These are phyloP conservation scores for Quercus glauca DNA, from an alignment of 306 rosid species.

Conservation along the genomic window DNA sequence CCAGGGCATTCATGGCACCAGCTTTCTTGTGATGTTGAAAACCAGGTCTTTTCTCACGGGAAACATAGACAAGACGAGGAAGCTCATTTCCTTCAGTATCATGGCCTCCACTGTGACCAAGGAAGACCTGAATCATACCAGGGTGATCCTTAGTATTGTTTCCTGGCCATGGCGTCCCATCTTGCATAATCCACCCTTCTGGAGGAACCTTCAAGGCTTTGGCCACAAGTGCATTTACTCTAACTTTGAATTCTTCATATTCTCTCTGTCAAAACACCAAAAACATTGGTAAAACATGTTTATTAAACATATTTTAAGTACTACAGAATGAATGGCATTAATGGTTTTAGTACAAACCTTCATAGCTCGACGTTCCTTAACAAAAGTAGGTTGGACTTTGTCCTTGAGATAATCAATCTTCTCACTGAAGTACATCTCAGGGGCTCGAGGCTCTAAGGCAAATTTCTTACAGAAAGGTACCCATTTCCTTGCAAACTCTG, in stretches of 20 bases:
- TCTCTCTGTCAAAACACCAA: conserved; percentile 66
- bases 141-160: conserved; percentile 96
- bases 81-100: conserved; percentile 89
- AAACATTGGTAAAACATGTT: background rate
- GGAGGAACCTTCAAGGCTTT: conserved; percentile 82
- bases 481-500: conserved; percentile 93
- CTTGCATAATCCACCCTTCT: conserved; percentile 99
- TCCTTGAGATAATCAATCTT: conserved; percentile 92
- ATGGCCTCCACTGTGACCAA: conserved; percentile 90
- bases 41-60: conserved; percentile 94
- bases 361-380: conserved; percentile 93
- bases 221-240: conserved; percentile 88
- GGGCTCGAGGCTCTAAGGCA: conserved; percentile 79
- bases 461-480: conserved; percentile 95
- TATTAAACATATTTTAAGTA: conserved; percentile 1
- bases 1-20: conserved; percentile 97
- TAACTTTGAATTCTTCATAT: conserved; percentile 90
- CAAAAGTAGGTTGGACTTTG: conserved; percentile 96
- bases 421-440: conserved; percentile 83
- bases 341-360: conserved; percentile 49
- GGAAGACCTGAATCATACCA: conserved; percentile 97
- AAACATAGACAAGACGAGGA: conserved; percentile 92
- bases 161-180: conserved; percentile 99
- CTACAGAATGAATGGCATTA: conserved; percentile 8
- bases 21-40: conserved; percentile 95